A percentile compares a stretch with the other conserved stretches of the same genome.
phyloP scores from a whole-genome alignment of 805 yeast species.

The Millerozyma miso region DNA sequence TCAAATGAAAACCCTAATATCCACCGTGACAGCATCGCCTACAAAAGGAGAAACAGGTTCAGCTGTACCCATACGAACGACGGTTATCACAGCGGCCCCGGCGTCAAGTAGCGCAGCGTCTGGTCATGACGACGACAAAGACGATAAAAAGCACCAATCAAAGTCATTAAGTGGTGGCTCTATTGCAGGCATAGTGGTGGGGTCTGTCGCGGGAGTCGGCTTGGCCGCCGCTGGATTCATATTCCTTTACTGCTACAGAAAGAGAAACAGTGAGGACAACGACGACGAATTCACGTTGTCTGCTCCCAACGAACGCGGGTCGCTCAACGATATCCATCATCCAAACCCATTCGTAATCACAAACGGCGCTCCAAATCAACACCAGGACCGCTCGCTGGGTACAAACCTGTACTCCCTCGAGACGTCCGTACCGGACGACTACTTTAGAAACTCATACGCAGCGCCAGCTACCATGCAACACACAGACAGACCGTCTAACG shows the following conservation, averaged over 20 bases:
- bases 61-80: conserved; percentile 6
- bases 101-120: conserved; percentile 8
- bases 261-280: conserved; percentile 34
- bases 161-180: conserved; percentile 32
- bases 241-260: conserved; percentile 36
- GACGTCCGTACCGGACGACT: conserved; percentile 17
- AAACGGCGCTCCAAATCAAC: conserved; percentile 5
- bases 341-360: conserved; percentile 24
- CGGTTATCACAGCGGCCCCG: conserved; percentile 9
- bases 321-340: conserved; percentile 3
- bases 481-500: conserved; percentile 16
- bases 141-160: conserved; percentile 4
- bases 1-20: background rate
- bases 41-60: conserved; percentile 3
- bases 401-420: conserved; percentile 15
- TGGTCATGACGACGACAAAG: conserved; percentile 12
- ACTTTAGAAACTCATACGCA: conserved; percentile 12
- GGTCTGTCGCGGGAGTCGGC: conserved; percentile 35
- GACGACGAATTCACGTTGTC: conserved; percentile 36
- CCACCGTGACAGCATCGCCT: conserved; percentile 4
- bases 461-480: conserved; percentile 9
- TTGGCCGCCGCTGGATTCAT: conserved; percentile 34
- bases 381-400: conserved; percentile 11
- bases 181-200: conserved; percentile 42
- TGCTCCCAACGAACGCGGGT: conserved; percentile 17